Percentiles rank a stretch among this genome's conserved stretches.
Conservation (phyloP, 2,329 filamentous ascomycete species). For the Xylariaceae sp. region DNA sequence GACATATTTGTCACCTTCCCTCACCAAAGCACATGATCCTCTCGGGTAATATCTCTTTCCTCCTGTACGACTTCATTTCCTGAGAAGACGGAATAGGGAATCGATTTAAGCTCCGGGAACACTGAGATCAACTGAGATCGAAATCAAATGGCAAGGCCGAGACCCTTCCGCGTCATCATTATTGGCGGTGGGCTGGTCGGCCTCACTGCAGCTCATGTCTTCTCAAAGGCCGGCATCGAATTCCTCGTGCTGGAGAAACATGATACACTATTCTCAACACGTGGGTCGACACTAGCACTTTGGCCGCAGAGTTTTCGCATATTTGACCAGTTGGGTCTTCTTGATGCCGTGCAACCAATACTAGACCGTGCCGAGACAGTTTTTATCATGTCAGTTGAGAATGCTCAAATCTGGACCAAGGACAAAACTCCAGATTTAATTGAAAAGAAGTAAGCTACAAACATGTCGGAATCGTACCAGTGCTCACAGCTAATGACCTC, state of each 20-base stretch:
- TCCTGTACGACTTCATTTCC: too few relatives aligned
- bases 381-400: slow-evolving; percentile 25
- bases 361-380: slow-evolving; percentile 12
- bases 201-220: slow-evolving; percentile 36
- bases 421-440: slow-evolving; percentile 8
- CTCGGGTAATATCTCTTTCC: too few relatives aligned
- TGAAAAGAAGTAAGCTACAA: slow-evolving; percentile 29
- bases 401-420: slow-evolving; percentile 15
- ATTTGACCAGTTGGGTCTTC: slow-evolving; percentile 36
- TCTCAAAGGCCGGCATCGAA: slow-evolving; percentile 37
- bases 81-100: too few relatives aligned
- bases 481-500: too few relatives aligned
- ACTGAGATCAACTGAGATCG: too few relatives aligned
- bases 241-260: slow-evolving; percentile 39
- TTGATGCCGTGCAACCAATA: slow-evolving; percentile 20
- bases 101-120: too few relatives aligned
- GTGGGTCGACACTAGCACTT: slow-evolving; percentile 33
- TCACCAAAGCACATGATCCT: too few relatives aligned
- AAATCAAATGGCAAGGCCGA: too few relatives aligned
- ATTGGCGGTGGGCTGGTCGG: slow-evolving; percentile 38
- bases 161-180: slow-evolving; percentile 36
- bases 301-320: slow-evolving; percentile 38
- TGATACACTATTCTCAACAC: slow-evolving; percentile 26
- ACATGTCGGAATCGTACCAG: too few relatives aligned
- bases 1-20: too few relatives aligned